Evolutionary conservation across 805 yeast species (phyloP), one percentile per base, ranked within the genome.

Genomic region (Starmera quercuum): DNA sequence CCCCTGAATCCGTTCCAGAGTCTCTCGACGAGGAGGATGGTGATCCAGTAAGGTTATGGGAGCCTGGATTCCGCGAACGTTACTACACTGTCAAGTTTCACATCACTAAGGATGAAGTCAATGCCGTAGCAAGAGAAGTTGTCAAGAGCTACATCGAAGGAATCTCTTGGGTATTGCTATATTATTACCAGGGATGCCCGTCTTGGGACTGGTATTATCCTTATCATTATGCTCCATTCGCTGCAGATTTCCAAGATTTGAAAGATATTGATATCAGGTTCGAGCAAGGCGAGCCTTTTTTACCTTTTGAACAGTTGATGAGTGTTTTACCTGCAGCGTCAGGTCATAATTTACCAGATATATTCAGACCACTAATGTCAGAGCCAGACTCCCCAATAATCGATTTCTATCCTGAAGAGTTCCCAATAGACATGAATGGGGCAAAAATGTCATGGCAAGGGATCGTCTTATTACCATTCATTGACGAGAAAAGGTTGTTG

Each of bases 141-240:
- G 86, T 79, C 0, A 63, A 65, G 35, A 71, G 77, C 31, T 92
- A 92, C 51, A 71, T 92, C 35, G 96, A 90, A 57, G 99, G 99
- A 41, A 83, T 92, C 4, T 77, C 95, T n/a, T 92, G 99, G 99
- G 95, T 81, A 2, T 65, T 92, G 42, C 60, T 85, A 34, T 92
- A 92, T 56, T 92, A 92, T 60, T 90, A 85, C 57, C 97, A 92
- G 58, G 97, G 97, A 3, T 90, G 97, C 61, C 95, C 95, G 0
- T 90, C 97, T 0, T 92, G 99, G 99, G 79, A 79, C 35, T 92
- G 98, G 98, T 92, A 76, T 57, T 92, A 81, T 49, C 98, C 97
- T 0, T 90, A 80, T 54, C 97, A 92, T 53, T 94, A 92, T 61
- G 97, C 98, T 0, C 99, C 99, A 16, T 88, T 92, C 67, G 97